A percentile compares a stretch with the other conserved stretches of the same genome.
Conservation (phyloP, 352 stramenopile genomes). For the Phytopythium ostracodes region DNA sequence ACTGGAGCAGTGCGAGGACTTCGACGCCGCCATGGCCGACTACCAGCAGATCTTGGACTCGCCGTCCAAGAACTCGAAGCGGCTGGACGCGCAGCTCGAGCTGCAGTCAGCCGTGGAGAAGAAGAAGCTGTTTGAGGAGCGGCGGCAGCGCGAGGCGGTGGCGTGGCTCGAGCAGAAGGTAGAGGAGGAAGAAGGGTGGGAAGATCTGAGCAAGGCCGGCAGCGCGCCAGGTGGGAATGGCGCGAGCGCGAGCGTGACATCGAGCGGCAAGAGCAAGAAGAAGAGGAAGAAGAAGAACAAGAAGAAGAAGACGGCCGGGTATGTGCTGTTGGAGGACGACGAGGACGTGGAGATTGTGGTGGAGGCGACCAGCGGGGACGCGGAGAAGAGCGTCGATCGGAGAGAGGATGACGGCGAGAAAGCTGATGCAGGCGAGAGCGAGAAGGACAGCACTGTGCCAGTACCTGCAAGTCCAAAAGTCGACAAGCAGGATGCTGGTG, state of each 20-base stretch:
- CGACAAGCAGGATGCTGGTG: background rate
- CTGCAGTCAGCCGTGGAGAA: slow-evolving; percentile 48
- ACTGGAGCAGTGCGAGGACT: slow-evolving; percentile 36
- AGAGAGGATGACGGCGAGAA: background rate
- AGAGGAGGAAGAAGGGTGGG: slow-evolving; percentile 20
- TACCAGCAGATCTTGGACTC: slow-evolving; percentile 58
- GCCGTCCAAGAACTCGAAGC: slow-evolving; percentile 41
- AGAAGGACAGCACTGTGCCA: background rate
- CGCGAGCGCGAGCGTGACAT: slow-evolving; percentile 8
- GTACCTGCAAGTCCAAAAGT: background rate
- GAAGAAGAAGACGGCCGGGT: slow-evolving; percentile 27
- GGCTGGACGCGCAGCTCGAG: slow-evolving; percentile 75
- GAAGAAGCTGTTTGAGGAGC: slow-evolving; percentile 31
- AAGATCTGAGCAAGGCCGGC: slow-evolving; percentile 15
- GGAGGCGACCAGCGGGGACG: slow-evolving; percentile 8
- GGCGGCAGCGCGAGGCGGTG: slow-evolving; percentile 42
- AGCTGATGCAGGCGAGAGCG: background rate
- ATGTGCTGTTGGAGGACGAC: slow-evolving; percentile 43
- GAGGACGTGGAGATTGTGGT: slow-evolving; percentile 19
- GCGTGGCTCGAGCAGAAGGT: slow-evolving; percentile 50
- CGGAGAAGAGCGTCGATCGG: background rate
- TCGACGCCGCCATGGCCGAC: slow-evolving; percentile 54
- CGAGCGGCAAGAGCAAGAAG: slow-evolving; percentile 49
- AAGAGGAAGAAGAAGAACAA: slow-evolving; percentile 77
- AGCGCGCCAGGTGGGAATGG: slow-evolving; percentile 14